Conservation (phyloP, 2,329 filamentous ascomycete species). For the Penicillium glabrum region DNA sequence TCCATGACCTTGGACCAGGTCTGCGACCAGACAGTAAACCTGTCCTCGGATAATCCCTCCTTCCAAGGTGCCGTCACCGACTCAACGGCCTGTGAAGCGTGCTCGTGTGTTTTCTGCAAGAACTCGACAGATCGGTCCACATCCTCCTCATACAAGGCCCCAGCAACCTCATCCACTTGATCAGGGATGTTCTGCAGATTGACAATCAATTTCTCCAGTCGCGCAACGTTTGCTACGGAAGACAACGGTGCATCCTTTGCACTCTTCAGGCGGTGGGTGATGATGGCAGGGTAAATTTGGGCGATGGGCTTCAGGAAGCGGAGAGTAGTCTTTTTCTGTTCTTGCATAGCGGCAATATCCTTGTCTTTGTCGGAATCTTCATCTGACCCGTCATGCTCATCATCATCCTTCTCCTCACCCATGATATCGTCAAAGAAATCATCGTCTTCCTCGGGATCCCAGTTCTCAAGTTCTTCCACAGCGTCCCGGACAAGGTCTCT, state of each 20-base stretch:
- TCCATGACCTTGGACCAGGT: slow-evolving; percentile 53
- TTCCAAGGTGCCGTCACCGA: slow-evolving; percentile 73
- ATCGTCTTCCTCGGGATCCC: slow-evolving; percentile 72
- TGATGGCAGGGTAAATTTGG: slow-evolving; percentile 46
- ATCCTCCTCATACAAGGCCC: slow-evolving; percentile 45
- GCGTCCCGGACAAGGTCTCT: slow-evolving; percentile 76
- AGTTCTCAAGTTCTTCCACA: slow-evolving; percentile 82
- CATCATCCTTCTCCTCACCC: slow-evolving; percentile 26
- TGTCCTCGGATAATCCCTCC: slow-evolving; percentile 62
- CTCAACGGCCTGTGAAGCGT: slow-evolving; percentile 67
- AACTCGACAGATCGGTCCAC: slow-evolving; percentile 33
- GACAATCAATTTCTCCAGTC: slow-evolving; percentile 36
- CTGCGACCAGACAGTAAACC: slow-evolving; percentile 74
- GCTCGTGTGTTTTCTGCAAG: slow-evolving; percentile 31
- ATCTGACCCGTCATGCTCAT: slow-evolving; percentile 16
- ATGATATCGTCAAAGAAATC: slow-evolving; percentile 49
- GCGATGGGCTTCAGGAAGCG: slow-evolving; percentile 45
- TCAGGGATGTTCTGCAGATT: slow-evolving; percentile 40
- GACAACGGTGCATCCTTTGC: slow-evolving; percentile 18
- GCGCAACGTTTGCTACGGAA: slow-evolving; percentile 20
- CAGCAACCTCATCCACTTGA: slow-evolving; percentile 47
- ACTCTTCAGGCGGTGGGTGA: slow-evolving; percentile 42
- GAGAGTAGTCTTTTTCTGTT: slow-evolving; percentile 42
- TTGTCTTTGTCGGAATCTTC: slow-evolving; percentile 22
- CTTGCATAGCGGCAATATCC: slow-evolving; percentile 35